phyloP scores from a whole-genome alignment of 192 early-diverging fungal species.

The Obelidium mucronatum region DNA sequence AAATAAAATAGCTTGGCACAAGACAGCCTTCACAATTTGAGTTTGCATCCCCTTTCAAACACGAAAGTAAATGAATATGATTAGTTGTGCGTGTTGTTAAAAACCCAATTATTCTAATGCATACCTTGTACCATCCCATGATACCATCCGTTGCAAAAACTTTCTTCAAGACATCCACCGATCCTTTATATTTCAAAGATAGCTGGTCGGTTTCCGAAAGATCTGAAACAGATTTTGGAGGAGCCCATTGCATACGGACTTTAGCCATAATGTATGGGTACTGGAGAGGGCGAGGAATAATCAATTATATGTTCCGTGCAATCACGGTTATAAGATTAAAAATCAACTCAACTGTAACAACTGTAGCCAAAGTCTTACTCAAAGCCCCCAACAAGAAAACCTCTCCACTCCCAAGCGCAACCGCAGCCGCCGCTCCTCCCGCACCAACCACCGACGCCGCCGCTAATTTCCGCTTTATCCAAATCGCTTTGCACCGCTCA shows the following conservation, averaged over 20 bases:
- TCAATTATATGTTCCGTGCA: background rate
- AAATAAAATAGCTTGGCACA: conserved; percentile 97
- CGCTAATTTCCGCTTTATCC: conserved; percentile 29
- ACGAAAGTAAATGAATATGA: background rate
- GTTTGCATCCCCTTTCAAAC: conserved; percentile 91
- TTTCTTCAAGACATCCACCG: conserved; percentile 85
- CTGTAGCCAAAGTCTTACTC: conserved; percentile 86
- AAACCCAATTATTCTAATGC: too few relatives aligned
- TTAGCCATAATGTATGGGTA: conserved; percentile 99
- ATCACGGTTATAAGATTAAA: background rate
- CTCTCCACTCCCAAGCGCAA: conserved; percentile 79
- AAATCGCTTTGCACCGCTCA: conserved; percentile 72
- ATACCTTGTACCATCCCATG: conserved; percentile 92
- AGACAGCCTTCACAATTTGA: conserved; percentile 99
- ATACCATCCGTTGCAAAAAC: conserved; percentile 82
- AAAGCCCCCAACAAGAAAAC: conserved; percentile 95
- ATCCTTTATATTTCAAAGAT: conserved; percentile 75
- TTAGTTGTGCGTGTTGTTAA: background rate
- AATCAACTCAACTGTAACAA: conserved; percentile 63
- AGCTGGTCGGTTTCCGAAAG: conserved; percentile 51
- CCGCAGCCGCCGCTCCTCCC: conserved; percentile 26
- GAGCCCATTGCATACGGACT: conserved; percentile 83
- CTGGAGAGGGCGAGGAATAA: background rate
- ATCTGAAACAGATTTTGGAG: conserved; percentile 54
- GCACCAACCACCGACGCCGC: background rate